Evolutionary conservation across 352 stramenopile species (phyloP).

Genomic region (Pythium rishiriense): DNA sequence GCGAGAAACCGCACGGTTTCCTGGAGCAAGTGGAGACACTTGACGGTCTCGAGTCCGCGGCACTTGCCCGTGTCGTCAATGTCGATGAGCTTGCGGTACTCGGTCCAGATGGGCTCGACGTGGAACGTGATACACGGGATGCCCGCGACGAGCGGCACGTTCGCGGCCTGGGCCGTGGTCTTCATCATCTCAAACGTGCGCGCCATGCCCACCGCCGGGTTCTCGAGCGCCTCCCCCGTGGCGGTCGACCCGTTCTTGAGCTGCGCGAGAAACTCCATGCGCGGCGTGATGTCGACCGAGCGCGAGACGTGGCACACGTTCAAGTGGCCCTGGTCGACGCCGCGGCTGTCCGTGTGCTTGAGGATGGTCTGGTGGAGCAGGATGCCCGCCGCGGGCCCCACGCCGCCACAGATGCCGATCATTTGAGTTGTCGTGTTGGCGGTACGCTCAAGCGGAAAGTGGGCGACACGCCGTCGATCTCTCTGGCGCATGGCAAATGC

Average conservation of each 20-base stretch:
- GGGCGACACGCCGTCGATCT: too few relatives aligned
- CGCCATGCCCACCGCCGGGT: conserved; percentile 50
- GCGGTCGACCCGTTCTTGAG: conserved; percentile 6
- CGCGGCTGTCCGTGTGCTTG: conserved; percentile 44
- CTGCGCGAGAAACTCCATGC: conserved; percentile 36
- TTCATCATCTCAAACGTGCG: conserved; percentile 44
- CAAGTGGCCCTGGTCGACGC: conserved; percentile 52
- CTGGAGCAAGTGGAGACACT: conserved; percentile 47
- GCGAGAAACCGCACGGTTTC: conserved; percentile 40
- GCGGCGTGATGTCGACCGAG: conserved; percentile 41
- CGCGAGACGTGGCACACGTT: conserved; percentile 50
- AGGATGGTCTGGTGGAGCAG: conserved; percentile 58
- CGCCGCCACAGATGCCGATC: conserved; percentile 53
- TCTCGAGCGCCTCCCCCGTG: conserved; percentile 33
- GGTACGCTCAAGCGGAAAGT: too few relatives aligned
- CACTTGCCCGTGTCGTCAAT: conserved; percentile 16
- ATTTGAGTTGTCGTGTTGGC: too few relatives aligned
- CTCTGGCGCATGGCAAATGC: too few relatives aligned
- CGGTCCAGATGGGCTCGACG: conserved; percentile 42
- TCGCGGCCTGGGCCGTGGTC: conserved; percentile 21
- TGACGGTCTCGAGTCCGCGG: conserved; percentile 16
- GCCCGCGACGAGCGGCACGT: conserved; percentile 37
- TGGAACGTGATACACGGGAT: conserved; percentile 63
- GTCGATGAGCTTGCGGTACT: conserved; percentile 31
- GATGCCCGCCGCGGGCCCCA: conserved; percentile 47